Evolutionary conservation across 2,329 filamentous ascomycete genomes (phyloP), one percentile per base, ranked within the genome.

Genomic region (Diaporthe nobilis): DNA sequence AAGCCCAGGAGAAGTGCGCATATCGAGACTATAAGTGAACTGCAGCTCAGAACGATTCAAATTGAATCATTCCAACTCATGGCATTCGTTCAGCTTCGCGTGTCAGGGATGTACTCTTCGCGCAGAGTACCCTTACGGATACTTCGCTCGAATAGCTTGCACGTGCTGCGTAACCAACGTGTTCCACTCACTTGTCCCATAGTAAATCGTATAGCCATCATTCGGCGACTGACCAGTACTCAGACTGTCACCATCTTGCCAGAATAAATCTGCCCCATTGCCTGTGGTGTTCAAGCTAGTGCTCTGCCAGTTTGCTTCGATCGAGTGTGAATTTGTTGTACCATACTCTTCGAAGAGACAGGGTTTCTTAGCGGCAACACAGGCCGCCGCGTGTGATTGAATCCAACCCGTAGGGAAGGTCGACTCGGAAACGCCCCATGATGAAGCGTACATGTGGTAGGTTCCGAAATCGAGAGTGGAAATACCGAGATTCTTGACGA

Each of bases 391-490:
- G 20, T 77, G 76, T 3, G 74, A 74, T 22, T 49, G 60, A 20
- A 76, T 51, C 76, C 76, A 77, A 17, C 75, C 75, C 68, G 20
- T 49, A 13, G 63, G 63, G 22, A 68, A 68, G 12, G 63, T 53
- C 20, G 44, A 34, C 44, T 68, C 63, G 31, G 63, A n/a, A 51
- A 68, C 44, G 1, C 63, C 44, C 63, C 63, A 68, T 1, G 63
- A n/a, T 13, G 63, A 39, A 25, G 84, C 84, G 61, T 85, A 85
- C 75, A 85, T 78, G 71, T 85, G 84, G 71, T 85, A 83, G 0
- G 82, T 83, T 2, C 81, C 89, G 79, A 90, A 90, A 76, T 90
- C 88, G 15, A 90, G 84, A 31, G 86, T 88, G 12, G 84, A 78
- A 42, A 90, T 86, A n/a, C 80, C 85, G 13, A 90, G 82, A 77